These are phyloP conservation scores for Furcasterigmium furcatum DNA, from an alignment of 2,329 filamentous ascomycete species.

Conservation along the genomic window DNA sequence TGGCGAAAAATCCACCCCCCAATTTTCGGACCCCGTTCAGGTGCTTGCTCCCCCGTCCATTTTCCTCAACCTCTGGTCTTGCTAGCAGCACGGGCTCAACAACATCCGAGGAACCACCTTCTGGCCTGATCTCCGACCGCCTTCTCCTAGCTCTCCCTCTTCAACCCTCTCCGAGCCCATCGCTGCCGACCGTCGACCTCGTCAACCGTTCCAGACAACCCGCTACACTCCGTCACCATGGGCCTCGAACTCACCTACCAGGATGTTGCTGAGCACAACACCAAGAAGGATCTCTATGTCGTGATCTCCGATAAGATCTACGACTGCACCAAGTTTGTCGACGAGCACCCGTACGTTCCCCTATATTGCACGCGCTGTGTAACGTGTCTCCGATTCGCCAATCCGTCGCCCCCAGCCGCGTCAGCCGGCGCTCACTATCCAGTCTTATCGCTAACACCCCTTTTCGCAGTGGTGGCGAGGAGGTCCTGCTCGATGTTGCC, in stretches of 20 bases:
- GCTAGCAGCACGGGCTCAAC: conserved; percentile 10
- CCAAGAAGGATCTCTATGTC: conserved; percentile 90
- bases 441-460: conserved; percentile 16
- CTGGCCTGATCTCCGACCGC: conserved; percentile 4
- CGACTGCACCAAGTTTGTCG: conserved; percentile 82
- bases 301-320: conserved; percentile 98
- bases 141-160: not conserved
- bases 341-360: conserved; percentile 79
- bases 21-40: conserved; percentile 5
- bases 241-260: conserved; percentile 65
- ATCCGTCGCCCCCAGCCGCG: no score
- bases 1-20: not conserved
- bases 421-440: conserved; percentile 6
- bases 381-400: no score
- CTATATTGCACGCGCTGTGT: no score
- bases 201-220: not conserved
- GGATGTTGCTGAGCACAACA: conserved; percentile 81
- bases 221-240: conserved; percentile 12
- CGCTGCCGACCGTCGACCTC: not conserved
- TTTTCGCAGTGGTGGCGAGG: conserved; percentile 80
- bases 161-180: not conserved
- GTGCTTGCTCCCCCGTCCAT: conserved; percentile 3
- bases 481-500: conserved; percentile 92
- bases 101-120: conserved; percentile 8
- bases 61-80: conserved; percentile 7